Percentiles rank a stretch among this genome's conserved stretches.
Conservation (phyloP, 2,329 filamentous ascomycete genomes). For the Trichoderma arundinaceum region DNA sequence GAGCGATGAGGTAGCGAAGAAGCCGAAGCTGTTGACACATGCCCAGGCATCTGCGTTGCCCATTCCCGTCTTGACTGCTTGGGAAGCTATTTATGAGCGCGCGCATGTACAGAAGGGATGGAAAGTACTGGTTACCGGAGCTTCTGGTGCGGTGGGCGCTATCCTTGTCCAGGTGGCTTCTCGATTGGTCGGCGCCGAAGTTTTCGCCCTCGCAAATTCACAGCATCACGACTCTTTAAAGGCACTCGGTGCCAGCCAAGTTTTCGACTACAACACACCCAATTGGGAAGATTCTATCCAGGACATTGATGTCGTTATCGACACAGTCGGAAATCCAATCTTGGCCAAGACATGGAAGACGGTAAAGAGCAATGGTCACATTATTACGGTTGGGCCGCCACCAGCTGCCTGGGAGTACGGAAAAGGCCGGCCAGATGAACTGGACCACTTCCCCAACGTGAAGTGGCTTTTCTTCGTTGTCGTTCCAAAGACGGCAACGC, state of each 20-base stretch:
- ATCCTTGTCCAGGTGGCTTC: slow-evolving; percentile 42
- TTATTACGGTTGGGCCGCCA: slow-evolving; percentile 47
- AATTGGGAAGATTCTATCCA: slow-evolving; percentile 38
- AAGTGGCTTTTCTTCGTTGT: slow-evolving; percentile 43
- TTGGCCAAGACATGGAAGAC: slow-evolving; percentile 41
- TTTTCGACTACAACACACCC: slow-evolving; percentile 38
- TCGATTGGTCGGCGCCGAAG: slow-evolving; percentile 34
- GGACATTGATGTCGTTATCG: slow-evolving; percentile 42
- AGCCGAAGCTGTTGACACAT: slow-evolving; percentile 36
- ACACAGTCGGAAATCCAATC: slow-evolving; percentile 41
- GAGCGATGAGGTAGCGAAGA: slow-evolving; percentile 33
- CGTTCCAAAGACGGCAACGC: slow-evolving; percentile 33
- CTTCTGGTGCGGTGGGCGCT: slow-evolving; percentile 41
- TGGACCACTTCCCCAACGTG: slow-evolving; percentile 34
- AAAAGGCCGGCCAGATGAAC: slow-evolving; percentile 33
- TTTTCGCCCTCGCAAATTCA: slow-evolving; percentile 41
- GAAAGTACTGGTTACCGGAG: slow-evolving; percentile 42
- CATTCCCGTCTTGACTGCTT: slow-evolving; percentile 43
- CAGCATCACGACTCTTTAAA: slow-evolving; percentile 33
- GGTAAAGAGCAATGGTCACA: slow-evolving; percentile 40
- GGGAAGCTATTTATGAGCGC: slow-evolving; percentile 38
- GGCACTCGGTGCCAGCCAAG: slow-evolving; percentile 35
- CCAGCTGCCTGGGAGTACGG: slow-evolving; percentile 44
- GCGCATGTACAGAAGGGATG: slow-evolving; percentile 31
- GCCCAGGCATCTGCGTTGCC: slow-evolving; percentile 42